Percentiles rank a stretch among this genome's conserved stretches.
Evolutionary conservation across 1,284 basidiomycete species (phyloP).

Genomic region (Cryptococcus hybrid): DNA sequence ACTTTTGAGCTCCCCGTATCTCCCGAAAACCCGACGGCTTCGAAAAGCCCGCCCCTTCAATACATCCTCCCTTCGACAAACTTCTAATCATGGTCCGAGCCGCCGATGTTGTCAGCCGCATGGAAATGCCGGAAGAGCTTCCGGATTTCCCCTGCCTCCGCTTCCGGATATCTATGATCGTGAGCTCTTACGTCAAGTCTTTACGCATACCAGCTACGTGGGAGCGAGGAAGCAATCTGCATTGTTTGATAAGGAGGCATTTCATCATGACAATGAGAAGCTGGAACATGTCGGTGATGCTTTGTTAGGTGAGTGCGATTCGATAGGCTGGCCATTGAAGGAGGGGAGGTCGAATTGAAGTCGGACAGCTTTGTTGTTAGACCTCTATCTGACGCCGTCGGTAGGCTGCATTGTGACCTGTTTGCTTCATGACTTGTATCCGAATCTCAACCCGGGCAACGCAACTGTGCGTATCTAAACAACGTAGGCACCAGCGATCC

Average conservation of each 20-base stretch:
- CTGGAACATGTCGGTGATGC: slow-evolving; percentile 41
- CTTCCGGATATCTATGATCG: slow-evolving; percentile 27
- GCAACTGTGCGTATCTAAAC: slow-evolving; percentile 29
- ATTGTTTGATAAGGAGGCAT: slow-evolving; percentile 5
- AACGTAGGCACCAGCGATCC: background rate
- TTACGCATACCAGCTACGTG: slow-evolving; percentile 30
- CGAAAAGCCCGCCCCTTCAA: no score
- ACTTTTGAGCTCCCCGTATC: no score
- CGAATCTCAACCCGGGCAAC: slow-evolving; percentile 28
- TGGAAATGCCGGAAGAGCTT: slow-evolving; percentile 1
- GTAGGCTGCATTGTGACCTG: slow-evolving; percentile 27
- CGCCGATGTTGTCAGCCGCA: background rate
- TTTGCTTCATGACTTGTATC: slow-evolving; percentile 38
- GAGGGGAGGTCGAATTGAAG: background rate
- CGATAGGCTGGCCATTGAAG: background rate
- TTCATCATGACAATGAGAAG: slow-evolving; percentile 37
- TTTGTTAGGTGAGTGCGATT: slow-evolving; percentile 24
- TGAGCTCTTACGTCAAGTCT: slow-evolving; percentile 18
- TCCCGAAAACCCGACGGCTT: no score
- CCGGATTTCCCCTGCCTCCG: slow-evolving; percentile 21
- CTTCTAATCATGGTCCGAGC: background rate
- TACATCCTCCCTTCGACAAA: no score
- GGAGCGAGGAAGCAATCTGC: slow-evolving; percentile 6
- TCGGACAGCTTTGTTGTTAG: background rate
- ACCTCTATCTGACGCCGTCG: background rate